Evolutionary conservation across 2,329 filamentous ascomycete genomes (phyloP), one percentile per base, ranked within the genome.

Genomic region (Colletotrichum orchidophilum): DNA sequence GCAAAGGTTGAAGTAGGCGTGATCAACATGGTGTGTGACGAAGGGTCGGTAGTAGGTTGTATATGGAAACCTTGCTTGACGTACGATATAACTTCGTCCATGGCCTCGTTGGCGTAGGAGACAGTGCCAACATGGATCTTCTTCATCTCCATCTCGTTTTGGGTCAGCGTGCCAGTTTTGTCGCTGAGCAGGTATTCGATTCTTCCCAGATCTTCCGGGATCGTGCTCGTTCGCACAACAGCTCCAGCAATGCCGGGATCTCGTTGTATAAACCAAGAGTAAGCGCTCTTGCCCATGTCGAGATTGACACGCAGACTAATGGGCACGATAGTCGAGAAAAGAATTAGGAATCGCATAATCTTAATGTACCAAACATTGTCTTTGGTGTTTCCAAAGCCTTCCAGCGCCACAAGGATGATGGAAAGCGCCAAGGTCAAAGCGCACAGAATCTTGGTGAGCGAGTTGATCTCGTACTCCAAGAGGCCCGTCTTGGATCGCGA

Each of bases 281-380:
- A 99, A 2, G 96, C 94, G 66, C 94, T 96, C 82, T 99, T 99
- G 49, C 96, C 97, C 89, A 99, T 92, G 78, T 99, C 96, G 21
- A 99, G 86, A 79, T 99, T 99, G 75, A 99, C 96, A 61, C 96
- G 93, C 75, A 99, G 86, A 82, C 95, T 97, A 81, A 99, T 98
- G 1, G 96, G 96, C 29, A 99, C 97, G 77, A 99, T 99, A 0
- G 96, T 98, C n/a, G 96, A 98, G 85, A 99, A 99, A 1, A 99
- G 86, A 72, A 99, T 97, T 73, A 99, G 84, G 79, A 98, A 99
- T n/a, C 96, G 92, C 91, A 97, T 96, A 77, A 98, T 97, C 74
- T 97, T 96, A 75, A 98, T 91, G 80, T 98, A 99, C 96, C 96
- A 99, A 27, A 88, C 84, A 64, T 90, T 88, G 24, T 87, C 89